Base-by-base conservation (phyloP, 1,284 basidiomycete genomes). In the Ceratobasidium sp. region DNA sequence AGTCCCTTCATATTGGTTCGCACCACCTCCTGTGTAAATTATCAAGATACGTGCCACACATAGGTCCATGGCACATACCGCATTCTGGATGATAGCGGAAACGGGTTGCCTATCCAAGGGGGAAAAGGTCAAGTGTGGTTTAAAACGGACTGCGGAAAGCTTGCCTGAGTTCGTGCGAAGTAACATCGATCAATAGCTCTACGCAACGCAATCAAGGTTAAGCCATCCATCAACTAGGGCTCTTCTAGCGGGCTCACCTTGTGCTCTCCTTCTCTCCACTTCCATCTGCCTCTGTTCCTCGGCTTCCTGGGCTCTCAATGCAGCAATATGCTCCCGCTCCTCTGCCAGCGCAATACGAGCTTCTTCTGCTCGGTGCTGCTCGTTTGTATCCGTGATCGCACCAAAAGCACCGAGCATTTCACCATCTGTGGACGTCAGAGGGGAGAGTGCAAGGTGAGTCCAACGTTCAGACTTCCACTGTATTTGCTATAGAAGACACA, bases 171-270 rank as follows among this genome's bases (percentile, higher is more conserved):
- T 78, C 78, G 55, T 78, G 78, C 18, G 78, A 78, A 14, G 78
- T 78, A 21, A 78, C 78, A 46, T 78, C 78, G 21, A 78, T 78
- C 21, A 78, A 71, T 32, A 78, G 75, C 72, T 78, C 78, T 77
- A 57, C 12, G 41, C 12, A 36, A 4, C 39, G 53, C 64, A 26
- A 28, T n/a, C n/a, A n/a, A n/a, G n/a, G n/a, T 58, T 9, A 34
- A 4, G 46, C 30, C 52, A 23, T 34, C 39, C 46, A 26, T 16
- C 32, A 16, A 32, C 41, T 32, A n/a, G n/a, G n/a, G n/a, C n/a
- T n/a, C n/a, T n/a, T n/a, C n/a, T n/a, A 39, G 14, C 6, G 14
- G 14, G 14, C 36, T 6, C 14, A 14, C 77, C 77, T 76, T 78
- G 78, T 18, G 74, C 76, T 34, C 77, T 71, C 41, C 78, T 71